Percentiles rank a stretch among this genome's conserved stretches.
Conservation (phyloP, 2,329 filamentous ascomycete species). For the Talaromyces marneffei region DNA sequence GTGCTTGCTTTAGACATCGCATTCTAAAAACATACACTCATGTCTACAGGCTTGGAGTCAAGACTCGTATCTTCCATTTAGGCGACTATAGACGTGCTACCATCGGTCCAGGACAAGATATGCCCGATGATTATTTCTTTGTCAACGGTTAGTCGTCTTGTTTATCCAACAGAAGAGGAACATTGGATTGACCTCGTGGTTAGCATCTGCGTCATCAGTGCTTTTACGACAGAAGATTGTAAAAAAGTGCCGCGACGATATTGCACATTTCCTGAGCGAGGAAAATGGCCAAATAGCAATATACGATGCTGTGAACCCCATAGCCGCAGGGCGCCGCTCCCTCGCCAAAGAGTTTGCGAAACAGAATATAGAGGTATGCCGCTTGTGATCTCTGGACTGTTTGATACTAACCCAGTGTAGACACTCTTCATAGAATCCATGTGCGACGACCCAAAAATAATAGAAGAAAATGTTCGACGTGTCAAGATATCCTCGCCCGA, state of each 20-base stretch:
- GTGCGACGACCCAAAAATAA: conserved; percentile 86
- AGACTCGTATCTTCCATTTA: conserved; percentile 94
- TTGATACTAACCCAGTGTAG: conserved; percentile 39
- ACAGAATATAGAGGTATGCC: conserved; percentile 75
- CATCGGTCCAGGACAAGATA: conserved; percentile 71
- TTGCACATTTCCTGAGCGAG: conserved; percentile 91
- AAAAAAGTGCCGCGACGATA: conserved; percentile 94
- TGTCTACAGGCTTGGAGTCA: conserved; percentile 75
- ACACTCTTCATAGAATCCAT: conserved; percentile 95
- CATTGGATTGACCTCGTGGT: neutral
- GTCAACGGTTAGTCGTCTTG: conserved; percentile 59
- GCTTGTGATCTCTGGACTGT: neutral
- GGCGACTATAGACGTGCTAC: conserved; percentile 94
- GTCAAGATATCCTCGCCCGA: conserved; percentile 98
- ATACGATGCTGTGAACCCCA: conserved; percentile 95
- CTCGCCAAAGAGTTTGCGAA: conserved; percentile 96
- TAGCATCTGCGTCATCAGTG: conserved; percentile 79
- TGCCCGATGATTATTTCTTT: conserved; percentile 97
- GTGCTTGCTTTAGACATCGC: conserved; percentile 19
- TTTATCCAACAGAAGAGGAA: neutral
- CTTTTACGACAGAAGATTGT: conserved; percentile 93
- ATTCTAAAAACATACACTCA: neutral
- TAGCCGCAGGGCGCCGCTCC: conserved; percentile 71
- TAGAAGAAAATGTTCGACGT: conserved; percentile 92
- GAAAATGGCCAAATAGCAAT: conserved; percentile 98